Base-by-base conservation (phyloP, 2,329 filamentous ascomycete species). In the Nemania abortiva region DNA sequence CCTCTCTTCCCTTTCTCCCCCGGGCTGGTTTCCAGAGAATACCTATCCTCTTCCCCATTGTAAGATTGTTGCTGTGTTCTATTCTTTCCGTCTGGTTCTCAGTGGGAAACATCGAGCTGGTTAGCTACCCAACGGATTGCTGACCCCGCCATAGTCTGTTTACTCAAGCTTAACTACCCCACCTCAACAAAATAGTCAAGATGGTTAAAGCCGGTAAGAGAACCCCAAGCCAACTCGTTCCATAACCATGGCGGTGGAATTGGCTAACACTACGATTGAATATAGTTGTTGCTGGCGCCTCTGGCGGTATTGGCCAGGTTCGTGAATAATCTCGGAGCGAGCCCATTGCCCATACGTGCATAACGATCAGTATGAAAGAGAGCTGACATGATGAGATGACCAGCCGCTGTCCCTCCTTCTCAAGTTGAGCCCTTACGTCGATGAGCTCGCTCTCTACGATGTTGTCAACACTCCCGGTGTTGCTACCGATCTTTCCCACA, bases 261-360 rank as follows among this genome's bases (percentile, higher is more conserved):
- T 27, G 10, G 31, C 65, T 72, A 61, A 72, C 22, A 49, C 13
- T 1, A 22, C 29, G 27, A 49, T 58, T n/a, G 10, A 18, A 62
- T 45, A 62, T n/a, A 91, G 88, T 90, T 81, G 95, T 99, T 86
- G 94, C 96, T 85, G 96, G 96, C 84, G 96, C 95, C 81, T 91
- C 95, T 83, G 96, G 96, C 85, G 96, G 96, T 86, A 99, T 99
- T 90, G 96, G 95, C 84, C 95, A 98, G 91, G 95, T 97, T 81
- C 78, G 85, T 80, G 49, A 55, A 62, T 22, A 15, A 20, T 50
- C 47, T 22, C 58, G 20, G 13, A 13, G 42, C 15, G 39, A 20
- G n/a, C 34, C 7, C 42, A 55, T 42, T 27, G 27, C 52, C 47
- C 42, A 11, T 39, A 54, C 29, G 27, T 11, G 20, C 55, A 6